Evolutionary conservation across 2,329 filamentous ascomycete genomes (phyloP), one percentile per base, ranked within the genome.

Genomic region (Aureobasidium sp.): DNA sequence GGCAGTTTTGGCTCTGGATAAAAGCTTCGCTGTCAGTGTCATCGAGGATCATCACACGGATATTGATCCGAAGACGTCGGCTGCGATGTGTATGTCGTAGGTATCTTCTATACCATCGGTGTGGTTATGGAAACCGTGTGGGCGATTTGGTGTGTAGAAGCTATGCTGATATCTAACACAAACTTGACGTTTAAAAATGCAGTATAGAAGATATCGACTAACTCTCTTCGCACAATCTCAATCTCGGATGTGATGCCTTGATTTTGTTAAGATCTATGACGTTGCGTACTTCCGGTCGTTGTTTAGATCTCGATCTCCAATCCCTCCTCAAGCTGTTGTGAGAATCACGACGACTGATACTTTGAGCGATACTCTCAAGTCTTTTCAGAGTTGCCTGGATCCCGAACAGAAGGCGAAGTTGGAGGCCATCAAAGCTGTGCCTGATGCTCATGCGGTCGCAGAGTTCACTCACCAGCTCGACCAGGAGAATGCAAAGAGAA

Each of bases 201-300:
- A 8, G 68, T 61, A 6, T 79, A 74, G 0, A 84, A 61, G 1
- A 83, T 64, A 0, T 65, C 66, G 15, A 74, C 77, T 29, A 84
- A 63, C 57, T 83, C 79, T 0, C 78, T 80, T 13, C 81, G 71
- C 74, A 84, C 77, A 50, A 84, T 82, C 67, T 84, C 81, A 40
- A 75, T 78, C n/a, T 83, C 80, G 0, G 72, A 74, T 0, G 78
- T 78, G 25, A 81, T 71, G 21, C 50, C n/a, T 33, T n/a, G n/a
- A n/a, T n/a, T n/a, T n/a, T n/a, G n/a, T n/a, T n/a, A n/a, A n/a
- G n/a, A n/a, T n/a, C n/a, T n/a, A n/a, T n/a, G n/a, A n/a, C n/a
- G n/a, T n/a, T n/a, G n/a, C n/a, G n/a, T n/a, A n/a, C n/a, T n/a
- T n/a, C n/a, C n/a, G n/a, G n/a, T n/a, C n/a, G n/a, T n/a, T n/a